These are phyloP conservation scores for Brettanomyces anomalus DNA, from an alignment of 805 yeast genomes.

Conservation along the genomic window DNA sequence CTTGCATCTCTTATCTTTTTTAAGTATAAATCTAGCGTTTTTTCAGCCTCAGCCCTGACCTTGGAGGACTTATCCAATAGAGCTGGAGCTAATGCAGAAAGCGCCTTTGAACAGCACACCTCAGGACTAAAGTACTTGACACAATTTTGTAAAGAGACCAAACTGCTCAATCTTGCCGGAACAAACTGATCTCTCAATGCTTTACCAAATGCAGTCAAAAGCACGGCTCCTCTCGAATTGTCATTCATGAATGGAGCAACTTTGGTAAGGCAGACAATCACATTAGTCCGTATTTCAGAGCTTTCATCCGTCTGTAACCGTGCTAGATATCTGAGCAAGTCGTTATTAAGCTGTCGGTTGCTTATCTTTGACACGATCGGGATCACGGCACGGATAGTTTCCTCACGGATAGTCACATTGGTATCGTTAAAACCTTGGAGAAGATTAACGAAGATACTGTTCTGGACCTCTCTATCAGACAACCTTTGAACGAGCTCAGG, in stretches of 20 bases:
- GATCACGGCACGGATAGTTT: constrained; percentile 59
- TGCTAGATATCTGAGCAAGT: constrained; percentile 70
- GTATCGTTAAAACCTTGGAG: constrained; percentile 83
- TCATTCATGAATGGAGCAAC: constrained; percentile 52
- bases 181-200: constrained; percentile 73
- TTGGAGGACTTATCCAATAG: constrained; percentile 63
- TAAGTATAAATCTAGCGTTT: constrained; percentile 55
- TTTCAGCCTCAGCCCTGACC: constrained; percentile 66
- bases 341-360: constrained; percentile 80
- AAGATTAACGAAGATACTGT: constrained; percentile 56
- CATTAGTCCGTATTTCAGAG: constrained; percentile 70
- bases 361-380: constrained; percentile 54
- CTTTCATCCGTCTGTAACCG: constrained; percentile 70
- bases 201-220: constrained; percentile 80
- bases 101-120: constrained; percentile 67
- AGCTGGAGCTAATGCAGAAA: constrained; percentile 81
- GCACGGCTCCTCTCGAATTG: constrained; percentile 55
- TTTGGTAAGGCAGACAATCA: constrained; percentile 59
- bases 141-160: constrained; percentile 61
- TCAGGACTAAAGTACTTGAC: constrained; percentile 61
- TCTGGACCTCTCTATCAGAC: constrained; percentile 54
- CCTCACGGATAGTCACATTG: constrained; percentile 70
- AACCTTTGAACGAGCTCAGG: constrained; percentile 44
- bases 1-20: constrained; percentile 42
- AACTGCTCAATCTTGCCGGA: constrained; percentile 67